Conservation (phyloP, 495 filamentous ascomycete genomes). For the Immersiella caudata region DNA sequence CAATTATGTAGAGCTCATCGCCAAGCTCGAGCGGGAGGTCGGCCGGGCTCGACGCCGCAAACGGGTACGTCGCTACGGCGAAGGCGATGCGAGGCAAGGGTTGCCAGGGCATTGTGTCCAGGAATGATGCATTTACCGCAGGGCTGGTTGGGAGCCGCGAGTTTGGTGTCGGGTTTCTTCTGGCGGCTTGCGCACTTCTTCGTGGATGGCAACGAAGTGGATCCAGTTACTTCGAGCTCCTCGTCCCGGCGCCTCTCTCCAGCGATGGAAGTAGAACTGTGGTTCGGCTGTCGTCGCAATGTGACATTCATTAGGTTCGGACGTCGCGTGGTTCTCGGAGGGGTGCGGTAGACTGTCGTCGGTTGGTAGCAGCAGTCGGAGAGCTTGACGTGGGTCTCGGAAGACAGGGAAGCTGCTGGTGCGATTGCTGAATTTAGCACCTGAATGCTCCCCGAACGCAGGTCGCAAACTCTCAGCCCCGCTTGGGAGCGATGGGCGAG, state of each 20-base stretch:
- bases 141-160: not conserved
- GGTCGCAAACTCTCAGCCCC: not conserved
- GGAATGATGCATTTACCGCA: constrained; percentile 38
- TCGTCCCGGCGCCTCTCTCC: not conserved
- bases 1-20: constrained; percentile 98
- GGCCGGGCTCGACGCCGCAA: constrained; percentile 79
- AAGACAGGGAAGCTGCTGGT: constrained; percentile 14
- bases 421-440: not conserved
- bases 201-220: not conserved
- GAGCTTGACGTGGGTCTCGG: constrained; percentile 13
- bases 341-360: not conserved
- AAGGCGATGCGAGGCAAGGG: constrained; percentile 96
- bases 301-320: constrained; percentile 1
- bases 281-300: not conserved
- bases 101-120: constrained; percentile 83
- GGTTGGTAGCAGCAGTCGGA: not conserved
- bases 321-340: not conserved
- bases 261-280: not conserved
- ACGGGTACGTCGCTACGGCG: constrained; percentile 92
- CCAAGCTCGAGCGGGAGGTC: constrained; percentile 97
- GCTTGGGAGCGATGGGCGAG: not conserved
- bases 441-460: not conserved
- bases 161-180: not conserved
- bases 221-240: not conserved
- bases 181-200: not conserved